Conservation (phyloP, 2,329 filamentous ascomycete genomes). For the Ceratocystis colombiana region DNA sequence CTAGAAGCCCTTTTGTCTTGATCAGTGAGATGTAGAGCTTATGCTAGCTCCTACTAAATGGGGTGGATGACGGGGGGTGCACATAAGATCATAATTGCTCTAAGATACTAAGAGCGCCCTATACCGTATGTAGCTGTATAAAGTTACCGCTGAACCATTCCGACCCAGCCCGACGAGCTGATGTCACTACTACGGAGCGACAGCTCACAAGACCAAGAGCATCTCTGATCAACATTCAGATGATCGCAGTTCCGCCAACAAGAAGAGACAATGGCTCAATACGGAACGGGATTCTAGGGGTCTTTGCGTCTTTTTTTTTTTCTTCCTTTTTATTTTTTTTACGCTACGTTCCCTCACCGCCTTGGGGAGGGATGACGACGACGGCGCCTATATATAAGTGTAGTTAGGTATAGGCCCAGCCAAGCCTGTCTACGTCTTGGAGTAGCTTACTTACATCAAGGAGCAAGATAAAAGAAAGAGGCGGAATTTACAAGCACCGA, state of each 20-base stretch:
- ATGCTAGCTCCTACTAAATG: background rate
- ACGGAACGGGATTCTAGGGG: slow-evolving; percentile 12
- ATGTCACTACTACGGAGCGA: background rate
- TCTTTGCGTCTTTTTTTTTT: slow-evolving; percentile 2
- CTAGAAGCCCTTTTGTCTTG: slow-evolving; percentile 29
- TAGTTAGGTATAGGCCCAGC: background rate
- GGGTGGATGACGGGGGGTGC: background rate
- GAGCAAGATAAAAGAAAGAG: background rate
- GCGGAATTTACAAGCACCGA: background rate
- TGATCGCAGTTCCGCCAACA: too few relatives aligned
- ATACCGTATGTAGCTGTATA: background rate
- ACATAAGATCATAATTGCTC: background rate
- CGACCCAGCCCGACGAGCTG: background rate
- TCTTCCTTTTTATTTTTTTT: background rate
- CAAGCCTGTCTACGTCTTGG: too few relatives aligned
- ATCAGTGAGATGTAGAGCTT: background rate
- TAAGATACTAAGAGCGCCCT: background rate
- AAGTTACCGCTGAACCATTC: background rate
- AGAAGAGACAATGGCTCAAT: background rate
- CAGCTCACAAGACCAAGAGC: background rate
- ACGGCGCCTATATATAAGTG: background rate
- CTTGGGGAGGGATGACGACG: background rate
- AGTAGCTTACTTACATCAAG: background rate
- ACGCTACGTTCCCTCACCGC: background rate
- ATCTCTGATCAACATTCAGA: background rate